These are phyloP conservation scores for Colletotrichum melonis DNA, from an alignment of 2,329 filamentous ascomycete species.

Conservation along the genomic window DNA sequence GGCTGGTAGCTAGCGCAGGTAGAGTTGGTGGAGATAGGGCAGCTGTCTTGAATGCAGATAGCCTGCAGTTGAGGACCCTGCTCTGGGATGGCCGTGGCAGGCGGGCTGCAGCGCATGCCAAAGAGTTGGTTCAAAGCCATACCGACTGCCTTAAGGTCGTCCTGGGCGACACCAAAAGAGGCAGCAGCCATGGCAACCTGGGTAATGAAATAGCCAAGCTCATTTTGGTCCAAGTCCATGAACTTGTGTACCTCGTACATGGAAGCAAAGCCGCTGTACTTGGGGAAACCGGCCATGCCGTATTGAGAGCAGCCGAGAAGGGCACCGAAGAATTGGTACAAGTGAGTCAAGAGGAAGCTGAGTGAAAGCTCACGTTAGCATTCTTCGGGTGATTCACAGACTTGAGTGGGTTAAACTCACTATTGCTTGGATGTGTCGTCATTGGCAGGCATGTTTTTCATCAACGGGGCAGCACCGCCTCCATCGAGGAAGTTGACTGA, in stretches of 20 bases:
- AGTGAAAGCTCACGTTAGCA: background rate
- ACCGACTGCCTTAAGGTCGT: slow-evolving; percentile 62
- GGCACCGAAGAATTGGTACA: slow-evolving; percentile 71
- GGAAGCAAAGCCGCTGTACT: slow-evolving; percentile 57
- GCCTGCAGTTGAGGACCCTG: slow-evolving; percentile 61
- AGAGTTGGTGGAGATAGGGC: slow-evolving; percentile 57
- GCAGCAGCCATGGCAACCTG: slow-evolving; percentile 67
- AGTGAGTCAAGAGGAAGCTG: slow-evolving; percentile 68
- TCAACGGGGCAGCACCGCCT: slow-evolving; percentile 65
- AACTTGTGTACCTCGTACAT: slow-evolving; percentile 69
- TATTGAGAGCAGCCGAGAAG: slow-evolving; percentile 67
- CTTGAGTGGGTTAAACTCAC: slow-evolving; percentile 47
- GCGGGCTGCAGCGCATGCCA: slow-evolving; percentile 61
- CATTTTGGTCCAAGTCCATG: slow-evolving; percentile 64
- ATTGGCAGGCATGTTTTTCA: slow-evolving; percentile 65
- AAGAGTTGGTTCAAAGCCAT: slow-evolving; percentile 62
- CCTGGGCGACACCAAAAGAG: slow-evolving; percentile 68
- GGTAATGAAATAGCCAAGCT: slow-evolving; percentile 69
- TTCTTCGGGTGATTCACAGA: background rate
- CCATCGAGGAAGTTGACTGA: slow-evolving; percentile 72
- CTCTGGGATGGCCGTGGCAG: slow-evolving; percentile 55
- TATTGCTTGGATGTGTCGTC: slow-evolving; percentile 64
- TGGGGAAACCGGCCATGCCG: slow-evolving; percentile 59
- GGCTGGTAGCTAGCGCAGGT: slow-evolving; percentile 58
- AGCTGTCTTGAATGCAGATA: slow-evolving; percentile 65